Base-by-base conservation (phyloP, 352 stramenopile species). In the Pythium angustatum region DNA sequence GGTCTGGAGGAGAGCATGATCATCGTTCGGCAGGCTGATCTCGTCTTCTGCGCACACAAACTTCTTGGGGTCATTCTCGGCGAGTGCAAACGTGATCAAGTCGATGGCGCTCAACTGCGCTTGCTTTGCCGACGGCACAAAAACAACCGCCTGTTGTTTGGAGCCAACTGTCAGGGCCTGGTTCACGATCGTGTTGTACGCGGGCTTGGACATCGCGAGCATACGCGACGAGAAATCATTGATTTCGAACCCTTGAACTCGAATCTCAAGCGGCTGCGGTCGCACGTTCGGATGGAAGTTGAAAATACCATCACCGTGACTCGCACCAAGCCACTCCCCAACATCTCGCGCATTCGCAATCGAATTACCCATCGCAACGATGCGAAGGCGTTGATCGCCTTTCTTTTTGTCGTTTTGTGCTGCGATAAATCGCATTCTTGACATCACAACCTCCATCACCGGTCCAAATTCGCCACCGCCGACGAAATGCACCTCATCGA, bases 91-190 rank as follows among this genome's bases (percentile, higher is more conserved):
- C 21, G 96, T 98, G 69, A 99, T 97, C 44, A 99, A 68, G 77
- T 99, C 98, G 70, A 99, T 99, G 5, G 97, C 97, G 15, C 93
- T 99, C 22, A 99, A 79, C 73, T 99, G 96, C 27, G 96, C 96
- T 75, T 99, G 98, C 73, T 98, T 98, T 24, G 91, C 83, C 17
- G 97, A 99, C 11, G 98, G 96, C 31, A 99, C 97, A 75, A 99
- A 99, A 36, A 99, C 84, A 12, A 99, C 78, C 0, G 88, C 87
- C 27, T 89, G 91, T 68, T 98, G 97, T 38, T 88, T 88, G 58
- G 56, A 31, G n/a, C 62, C 54, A 17, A 21, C 38, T 12, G 62
- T 51, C 5, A 56, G 17, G 5, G 79, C 75, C 66, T 98, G 93
- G 45, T 89, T 88, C 28, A 82, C 79, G 8, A 99, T 81, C 17